These are phyloP conservation scores for Nannochloropsis salina DNA, from an alignment of 108 stramenopile species.

Conservation along the genomic window DNA sequence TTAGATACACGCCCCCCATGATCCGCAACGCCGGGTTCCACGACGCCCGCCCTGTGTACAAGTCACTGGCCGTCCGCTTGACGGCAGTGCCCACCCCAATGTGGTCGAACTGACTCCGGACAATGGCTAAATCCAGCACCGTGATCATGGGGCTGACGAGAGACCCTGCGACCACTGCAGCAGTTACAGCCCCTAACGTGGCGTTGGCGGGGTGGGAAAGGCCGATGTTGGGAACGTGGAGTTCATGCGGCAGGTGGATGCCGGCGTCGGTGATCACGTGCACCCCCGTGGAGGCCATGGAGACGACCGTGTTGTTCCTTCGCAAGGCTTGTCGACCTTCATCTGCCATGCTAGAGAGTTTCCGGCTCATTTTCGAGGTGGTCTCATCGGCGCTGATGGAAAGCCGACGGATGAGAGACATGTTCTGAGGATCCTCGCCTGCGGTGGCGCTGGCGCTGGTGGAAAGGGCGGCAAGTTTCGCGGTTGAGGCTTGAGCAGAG, in stretches of 20 bases:
- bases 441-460: background rate
- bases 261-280: constrained; percentile 14
- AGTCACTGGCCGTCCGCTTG: background rate
- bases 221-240: background rate
- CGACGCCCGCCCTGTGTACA: background rate
- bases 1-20: background rate
- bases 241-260: constrained; percentile 6
- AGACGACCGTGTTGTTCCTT: background rate
- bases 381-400: constrained; percentile 3
- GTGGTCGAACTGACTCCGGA: background rate
- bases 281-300: background rate
- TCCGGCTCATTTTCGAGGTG: background rate
- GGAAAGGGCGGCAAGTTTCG: too few species aligned
- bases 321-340: background rate
- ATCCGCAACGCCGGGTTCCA: background rate
- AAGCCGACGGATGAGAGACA: background rate
- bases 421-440: background rate
- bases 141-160: background rate
- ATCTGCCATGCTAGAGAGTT: background rate
- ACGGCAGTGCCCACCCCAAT: background rate
- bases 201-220: constrained; percentile 4
- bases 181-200: background rate
- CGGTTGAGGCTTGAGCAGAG: too few species aligned
- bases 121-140: background rate
- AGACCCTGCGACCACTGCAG: background rate